Evolutionary conservation across 2,329 filamentous ascomycete genomes (phyloP).

Genomic region (Aureobasidium melanogenum): DNA sequence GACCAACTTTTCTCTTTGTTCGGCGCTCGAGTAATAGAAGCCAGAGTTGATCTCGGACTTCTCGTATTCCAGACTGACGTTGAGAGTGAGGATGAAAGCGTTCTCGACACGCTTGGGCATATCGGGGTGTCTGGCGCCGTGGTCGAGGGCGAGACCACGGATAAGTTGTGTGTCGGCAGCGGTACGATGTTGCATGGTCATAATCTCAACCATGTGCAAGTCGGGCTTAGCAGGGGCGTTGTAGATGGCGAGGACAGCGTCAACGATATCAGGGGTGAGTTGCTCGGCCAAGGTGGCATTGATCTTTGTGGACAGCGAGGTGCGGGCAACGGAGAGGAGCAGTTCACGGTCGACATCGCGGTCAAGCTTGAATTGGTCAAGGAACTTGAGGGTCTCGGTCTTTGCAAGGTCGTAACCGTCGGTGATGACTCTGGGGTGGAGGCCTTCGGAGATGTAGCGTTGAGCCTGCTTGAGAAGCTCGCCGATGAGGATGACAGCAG

Average conservation of each 20-base stretch:
- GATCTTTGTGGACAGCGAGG: conserved; percentile 90
- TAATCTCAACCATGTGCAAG: conserved; percentile 98
- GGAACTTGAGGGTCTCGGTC: conserved; percentile 86
- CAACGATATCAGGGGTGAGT: conserved; percentile 90
- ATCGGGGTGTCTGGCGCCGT: conserved; percentile 92
- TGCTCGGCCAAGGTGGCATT: conserved; percentile 81
- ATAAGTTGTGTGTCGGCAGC: conserved; percentile 95
- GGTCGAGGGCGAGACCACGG: conserved; percentile 82
- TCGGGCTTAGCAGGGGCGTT: conserved; percentile 84
- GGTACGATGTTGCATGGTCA: conserved; percentile 99
- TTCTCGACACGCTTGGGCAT: conserved; percentile 97
- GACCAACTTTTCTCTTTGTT: conserved; percentile 95
- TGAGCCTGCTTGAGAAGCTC: conserved; percentile 97
- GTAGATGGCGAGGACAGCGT: conserved; percentile 92
- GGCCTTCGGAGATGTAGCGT: conserved; percentile 89
- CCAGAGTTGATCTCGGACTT: conserved; percentile 99
- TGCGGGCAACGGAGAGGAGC: conserved; percentile 83
- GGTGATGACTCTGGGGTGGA: conserved; percentile 92
- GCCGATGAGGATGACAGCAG: conserved; percentile 87
- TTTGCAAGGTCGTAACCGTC: conserved; percentile 98
- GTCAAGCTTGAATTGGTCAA: conserved; percentile 85
- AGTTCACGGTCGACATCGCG: conserved; percentile 89
- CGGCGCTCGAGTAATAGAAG: conserved; percentile 96
- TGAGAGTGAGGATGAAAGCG: conserved; percentile 87
- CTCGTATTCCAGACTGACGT: conserved; percentile 96